Conservation (phyloP, 768 basidiomycete species). For the Collybia sordida region DNA sequence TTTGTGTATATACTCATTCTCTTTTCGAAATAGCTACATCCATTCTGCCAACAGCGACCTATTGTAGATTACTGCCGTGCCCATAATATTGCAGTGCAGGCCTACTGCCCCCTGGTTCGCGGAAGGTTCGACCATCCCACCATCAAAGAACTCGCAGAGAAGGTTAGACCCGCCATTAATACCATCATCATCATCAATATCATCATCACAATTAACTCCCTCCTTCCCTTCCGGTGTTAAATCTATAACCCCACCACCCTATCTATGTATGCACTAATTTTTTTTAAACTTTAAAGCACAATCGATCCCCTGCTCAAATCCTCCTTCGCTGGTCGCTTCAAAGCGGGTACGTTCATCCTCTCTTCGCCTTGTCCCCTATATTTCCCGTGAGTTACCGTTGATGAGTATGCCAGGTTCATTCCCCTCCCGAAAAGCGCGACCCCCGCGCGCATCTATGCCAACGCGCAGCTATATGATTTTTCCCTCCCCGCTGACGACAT, state of each 20-base stretch:
- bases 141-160: slow-evolving; percentile 53
- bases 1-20: slow-evolving; percentile 3
- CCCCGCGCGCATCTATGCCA: slow-evolving; percentile 67
- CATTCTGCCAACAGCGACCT: slow-evolving; percentile 76
- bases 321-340: slow-evolving; percentile 92
- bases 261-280: too few species aligned
- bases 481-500: slow-evolving; percentile 67
- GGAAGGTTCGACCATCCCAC: slow-evolving; percentile 55
- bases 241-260: too few species aligned
- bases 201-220: too few species aligned
- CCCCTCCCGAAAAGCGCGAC: slow-evolving; percentile 84
- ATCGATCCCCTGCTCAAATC: slow-evolving; percentile 71
- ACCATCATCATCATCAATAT: not conserved
- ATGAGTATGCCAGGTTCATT: slow-evolving; percentile 50
- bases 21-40: slow-evolving; percentile 58
- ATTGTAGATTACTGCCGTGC: slow-evolving; percentile 74
- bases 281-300: slow-evolving; percentile 37
- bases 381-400: not conserved
- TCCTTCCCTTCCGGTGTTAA: not conserved
- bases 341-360: slow-evolving; percentile 58
- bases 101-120: slow-evolving; percentile 76
- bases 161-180: slow-evolving; percentile 38
- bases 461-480: slow-evolving; percentile 76
- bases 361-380: not conserved
- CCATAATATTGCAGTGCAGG: slow-evolving; percentile 63